Percentiles rank a stretch among this genome's conserved stretches.
Conservation (phyloP, 257 asterid genomes). For the Primulina huaijiensis region DNA sequence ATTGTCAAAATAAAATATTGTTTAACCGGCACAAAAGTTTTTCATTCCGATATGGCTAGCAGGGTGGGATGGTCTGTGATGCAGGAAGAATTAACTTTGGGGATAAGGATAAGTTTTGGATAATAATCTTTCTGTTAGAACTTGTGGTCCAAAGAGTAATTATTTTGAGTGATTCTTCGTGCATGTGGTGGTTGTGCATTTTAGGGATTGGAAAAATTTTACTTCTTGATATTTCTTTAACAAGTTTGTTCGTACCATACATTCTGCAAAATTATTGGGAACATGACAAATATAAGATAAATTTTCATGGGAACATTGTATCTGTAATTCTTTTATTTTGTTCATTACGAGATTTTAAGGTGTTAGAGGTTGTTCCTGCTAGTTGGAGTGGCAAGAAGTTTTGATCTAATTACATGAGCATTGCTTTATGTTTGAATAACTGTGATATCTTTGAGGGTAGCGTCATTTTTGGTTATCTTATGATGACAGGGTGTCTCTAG, state of each 20-base stretch:
- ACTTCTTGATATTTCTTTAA: background rate
- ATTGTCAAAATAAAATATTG: too few relatives aligned
- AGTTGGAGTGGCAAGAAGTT: background rate
- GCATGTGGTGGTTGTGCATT: conserved; percentile 10
- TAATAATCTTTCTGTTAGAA: background rate
- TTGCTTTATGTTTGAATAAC: background rate
- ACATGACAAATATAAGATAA: background rate
- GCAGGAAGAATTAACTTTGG: background rate
- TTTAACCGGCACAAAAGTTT: too few relatives aligned
- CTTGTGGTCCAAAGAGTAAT: conserved; percentile 23
- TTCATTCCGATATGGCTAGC: too few relatives aligned
- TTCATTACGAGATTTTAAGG: background rate
- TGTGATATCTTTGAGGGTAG: background rate
- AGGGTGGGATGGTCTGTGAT: too few relatives aligned
- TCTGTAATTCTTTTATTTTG: background rate
- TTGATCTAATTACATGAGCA: background rate
- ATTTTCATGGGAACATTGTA: background rate
- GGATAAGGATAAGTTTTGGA: conserved; percentile 7
- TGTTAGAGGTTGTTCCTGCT: background rate
- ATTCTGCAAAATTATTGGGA: background rate
- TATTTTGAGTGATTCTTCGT: conserved; percentile 13
- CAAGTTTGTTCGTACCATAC: background rate
- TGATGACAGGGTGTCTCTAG: background rate
- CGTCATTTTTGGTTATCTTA: too few relatives aligned
- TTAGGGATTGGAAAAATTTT: background rate